Evolutionary conservation across 2,329 filamentous ascomycete genomes (phyloP).

Genomic region (Dendrostoma leiphaemia): DNA sequence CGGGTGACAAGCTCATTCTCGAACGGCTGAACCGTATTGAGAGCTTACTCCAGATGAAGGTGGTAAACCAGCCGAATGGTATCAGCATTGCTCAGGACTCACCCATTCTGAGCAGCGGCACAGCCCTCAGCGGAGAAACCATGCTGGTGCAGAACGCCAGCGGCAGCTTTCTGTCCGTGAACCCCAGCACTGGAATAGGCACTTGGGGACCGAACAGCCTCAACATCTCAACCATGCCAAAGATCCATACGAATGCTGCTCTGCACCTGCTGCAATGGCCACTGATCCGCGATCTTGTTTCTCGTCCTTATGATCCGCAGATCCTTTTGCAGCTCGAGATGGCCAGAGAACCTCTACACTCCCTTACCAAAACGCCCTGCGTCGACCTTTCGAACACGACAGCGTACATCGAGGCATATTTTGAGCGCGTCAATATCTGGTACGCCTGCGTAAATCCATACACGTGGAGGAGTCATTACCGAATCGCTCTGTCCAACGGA

Average conservation of each 20-base stretch:
- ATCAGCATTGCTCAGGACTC: conserved; percentile 60
- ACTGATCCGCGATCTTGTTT: conserved; percentile 74
- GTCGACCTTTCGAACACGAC: conserved; percentile 73
- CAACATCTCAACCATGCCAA: conserved; percentile 85
- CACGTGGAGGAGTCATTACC: conserved; percentile 74
- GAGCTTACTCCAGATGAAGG: conserved; percentile 69
- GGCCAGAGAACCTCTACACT: conserved; percentile 71
- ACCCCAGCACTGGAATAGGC: conserved; percentile 65
- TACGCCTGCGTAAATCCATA: conserved; percentile 84
- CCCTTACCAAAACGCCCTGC: conserved; percentile 61
- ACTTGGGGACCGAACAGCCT: conserved; percentile 61
- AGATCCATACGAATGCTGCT: conserved; percentile 77
- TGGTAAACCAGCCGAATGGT: conserved; percentile 51
- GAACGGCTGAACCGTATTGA: conserved; percentile 78
- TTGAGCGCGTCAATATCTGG: conserved; percentile 79
- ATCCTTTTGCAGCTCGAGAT: conserved; percentile 81
- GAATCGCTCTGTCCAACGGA: conserved; percentile 69
- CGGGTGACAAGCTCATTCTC: conserved; percentile 81
- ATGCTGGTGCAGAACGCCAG: conserved; percentile 43
- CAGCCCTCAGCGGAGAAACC: conserved; percentile 56
- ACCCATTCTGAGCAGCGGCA: conserved; percentile 61
- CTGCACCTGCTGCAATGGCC: conserved; percentile 79
- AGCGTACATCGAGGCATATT: conserved; percentile 76
- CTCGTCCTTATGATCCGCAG: conserved; percentile 74
- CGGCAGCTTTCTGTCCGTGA: conserved; percentile 50